Base-by-base conservation (phyloP, 2,329 filamentous ascomycete genomes). In the Cadophora malorum region DNA sequence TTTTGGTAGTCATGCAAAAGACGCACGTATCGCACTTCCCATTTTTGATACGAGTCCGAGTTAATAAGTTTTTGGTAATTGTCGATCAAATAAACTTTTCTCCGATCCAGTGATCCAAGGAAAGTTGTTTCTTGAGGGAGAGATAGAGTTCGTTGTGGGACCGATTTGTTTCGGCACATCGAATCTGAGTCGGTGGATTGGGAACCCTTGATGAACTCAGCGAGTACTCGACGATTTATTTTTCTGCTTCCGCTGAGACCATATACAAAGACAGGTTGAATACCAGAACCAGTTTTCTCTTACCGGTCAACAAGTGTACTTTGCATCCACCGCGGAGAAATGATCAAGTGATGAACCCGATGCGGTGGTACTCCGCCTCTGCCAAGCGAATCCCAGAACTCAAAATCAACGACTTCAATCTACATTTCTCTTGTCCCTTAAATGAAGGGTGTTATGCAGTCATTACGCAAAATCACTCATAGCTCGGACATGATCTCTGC, bases 401-500 rank as follows among this genome's bases (percentile, higher is more conserved):
- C 14, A 53, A 53, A 53, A 53, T 53, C 50, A 53, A 53, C 14
- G 16, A 6, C 25, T 53, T 53, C 25, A 16, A 25, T 53, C 50
- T 53, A 31, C 9, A 8, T 31, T 53, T 8, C 25, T 31, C 50
- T 53, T 53, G 9, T 53, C 25, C 14, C 31, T n/a, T 19, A 53
- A 53, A 25, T n/a, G 12, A 31, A 31, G 25, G 50, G 5, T 19
- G 4, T 19, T 31, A 53, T 53, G 50, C 25, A 16, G 4, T 53
- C 23, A 31, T 31, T n/a, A 10, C 23, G 31, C 14, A 28, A 16
- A 28, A 1, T 14, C 12, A 19, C 50, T 16, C 14, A 3, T 14
- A 14, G 28, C 28, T 28, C 10, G 4, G 41, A 31, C 25, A 25
- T 52, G 28, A 28, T 23, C 25, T 12, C 49, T 16, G 9, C 6